Conservation (phyloP, 2,329 filamentous ascomycete genomes). For the Sporothrix luriei region DNA sequence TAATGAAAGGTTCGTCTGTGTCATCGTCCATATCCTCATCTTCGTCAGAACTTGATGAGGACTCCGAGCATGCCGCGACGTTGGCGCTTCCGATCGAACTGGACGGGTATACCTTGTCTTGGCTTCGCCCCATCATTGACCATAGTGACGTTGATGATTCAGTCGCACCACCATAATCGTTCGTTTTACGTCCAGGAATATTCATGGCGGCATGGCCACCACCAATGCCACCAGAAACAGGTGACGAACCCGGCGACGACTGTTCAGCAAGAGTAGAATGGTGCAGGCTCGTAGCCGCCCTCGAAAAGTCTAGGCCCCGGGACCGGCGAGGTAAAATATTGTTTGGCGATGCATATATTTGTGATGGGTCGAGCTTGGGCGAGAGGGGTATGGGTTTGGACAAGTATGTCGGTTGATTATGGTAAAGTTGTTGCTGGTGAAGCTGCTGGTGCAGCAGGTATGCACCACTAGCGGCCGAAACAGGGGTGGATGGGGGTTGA, state of each 20-base stretch:
- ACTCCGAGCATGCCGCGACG: conserved; percentile 66
- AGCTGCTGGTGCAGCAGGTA: conserved; percentile 29
- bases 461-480: conserved; percentile 16
- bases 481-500: conserved; percentile 30
- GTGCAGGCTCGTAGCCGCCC: conserved; percentile 90
- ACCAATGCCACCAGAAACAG: conserved; percentile 67
- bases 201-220: conserved; percentile 52
- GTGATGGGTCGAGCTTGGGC: conserved; percentile 80
- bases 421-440: conserved; percentile 31
- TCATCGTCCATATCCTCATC: conserved; percentile 72
- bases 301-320: conserved; percentile 87
- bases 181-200: conserved; percentile 55
- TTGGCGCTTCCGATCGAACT: conserved; percentile 79
- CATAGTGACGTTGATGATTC: conserved; percentile 73
- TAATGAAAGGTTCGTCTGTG: conserved; percentile 78
- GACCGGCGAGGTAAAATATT: conserved; percentile 88
- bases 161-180: conserved; percentile 54
- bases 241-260: conserved; percentile 87
- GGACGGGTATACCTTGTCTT: conserved; percentile 71
- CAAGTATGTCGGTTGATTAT: conserved; percentile 44
- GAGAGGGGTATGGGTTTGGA: conserved; percentile 71
- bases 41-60: conserved; percentile 72
- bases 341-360: conserved; percentile 82
- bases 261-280: conserved; percentile 91
- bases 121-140: conserved; percentile 65